A percentile compares a stretch with the other conserved stretches of the same genome.
These are phyloP conservation scores for Earliella scabrosa DNA, from an alignment of 1,284 basidiomycete genomes.

Conservation along the genomic window DNA sequence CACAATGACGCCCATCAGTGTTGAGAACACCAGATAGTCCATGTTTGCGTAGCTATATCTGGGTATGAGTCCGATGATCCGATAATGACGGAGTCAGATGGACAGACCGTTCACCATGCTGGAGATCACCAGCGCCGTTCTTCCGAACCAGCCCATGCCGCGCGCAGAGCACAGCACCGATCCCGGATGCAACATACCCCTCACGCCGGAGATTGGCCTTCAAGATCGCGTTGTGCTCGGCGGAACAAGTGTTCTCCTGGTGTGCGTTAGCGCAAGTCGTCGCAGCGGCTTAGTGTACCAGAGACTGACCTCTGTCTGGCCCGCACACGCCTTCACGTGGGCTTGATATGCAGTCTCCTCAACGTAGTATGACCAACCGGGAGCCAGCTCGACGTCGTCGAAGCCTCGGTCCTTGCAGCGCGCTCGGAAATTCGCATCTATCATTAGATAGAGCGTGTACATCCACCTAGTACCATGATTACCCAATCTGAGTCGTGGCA, in stretches of 20 bases:
- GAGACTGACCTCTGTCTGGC: slow-evolving; percentile 8
- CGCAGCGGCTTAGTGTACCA: no score
- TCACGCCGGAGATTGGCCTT: slow-evolving; percentile 25
- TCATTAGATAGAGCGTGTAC: slow-evolving; percentile 30
- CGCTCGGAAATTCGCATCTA: slow-evolving; percentile 35
- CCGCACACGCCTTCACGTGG: slow-evolving; percentile 5
- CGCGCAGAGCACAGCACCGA: slow-evolving; percentile 37
- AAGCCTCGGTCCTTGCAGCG: slow-evolving; percentile 25
- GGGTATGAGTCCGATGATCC: neutral
- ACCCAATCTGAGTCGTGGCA: neutral
- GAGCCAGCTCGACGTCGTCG: slow-evolving; percentile 23
- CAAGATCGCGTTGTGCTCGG: slow-evolving; percentile 31
- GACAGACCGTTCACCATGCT: slow-evolving; percentile 40
- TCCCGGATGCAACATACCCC: slow-evolving; percentile 34
- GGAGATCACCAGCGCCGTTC: slow-evolving; percentile 39
- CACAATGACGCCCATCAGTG: slow-evolving; percentile 16
- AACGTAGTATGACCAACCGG: slow-evolving; percentile 32
- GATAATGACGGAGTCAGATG: no score
- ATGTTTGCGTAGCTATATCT: slow-evolving; percentile 42
- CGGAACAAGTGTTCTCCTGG: slow-evolving; percentile 20
- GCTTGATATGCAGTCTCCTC: slow-evolving; percentile 15
- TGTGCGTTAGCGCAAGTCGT: no score
- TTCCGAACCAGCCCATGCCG: slow-evolving; percentile 38
- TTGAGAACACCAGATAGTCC: slow-evolving; percentile 38
- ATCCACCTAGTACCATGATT: slow-evolving; percentile 24